A percentile compares a stretch with the other conserved stretches of the same genome.
Evolutionary conservation across 2,329 filamentous ascomycete species (phyloP).

Genomic region (Venturia effusa): DNA sequence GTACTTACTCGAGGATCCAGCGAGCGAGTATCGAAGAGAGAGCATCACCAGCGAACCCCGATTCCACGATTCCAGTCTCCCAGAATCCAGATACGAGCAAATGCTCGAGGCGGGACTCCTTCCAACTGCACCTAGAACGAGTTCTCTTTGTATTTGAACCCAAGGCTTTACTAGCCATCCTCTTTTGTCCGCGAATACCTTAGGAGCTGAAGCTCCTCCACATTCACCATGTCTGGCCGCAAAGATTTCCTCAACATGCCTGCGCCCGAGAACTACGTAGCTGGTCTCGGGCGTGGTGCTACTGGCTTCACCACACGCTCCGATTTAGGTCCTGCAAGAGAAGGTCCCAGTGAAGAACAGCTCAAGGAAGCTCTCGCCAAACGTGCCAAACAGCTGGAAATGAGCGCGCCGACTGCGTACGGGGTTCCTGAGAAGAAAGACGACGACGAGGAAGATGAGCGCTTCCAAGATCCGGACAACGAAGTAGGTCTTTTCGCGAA

Average conservation of each 20-base stretch:
- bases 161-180: not conserved
- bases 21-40: not conserved
- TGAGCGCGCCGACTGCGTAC: slow-evolving; percentile 60
- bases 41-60: not conserved
- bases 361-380: slow-evolving; percentile 97
- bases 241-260: slow-evolving; percentile 86
- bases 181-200: not conserved
- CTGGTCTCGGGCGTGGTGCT: slow-evolving; percentile 91
- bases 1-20: too few relatives aligned
- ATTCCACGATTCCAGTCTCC: not conserved
- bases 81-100: not conserved
- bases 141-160: not conserved
- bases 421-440: slow-evolving; percentile 60
- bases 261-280: slow-evolving; percentile 57
- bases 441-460: slow-evolving; percentile 62
- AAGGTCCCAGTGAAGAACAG: slow-evolving; percentile 93
- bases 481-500: slow-evolving; percentile 92
- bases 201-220: not conserved
- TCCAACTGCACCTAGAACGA: not conserved
- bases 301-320: slow-evolving; percentile 97
- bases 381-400: slow-evolving; percentile 71
- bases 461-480: slow-evolving; percentile 94
- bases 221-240: slow-evolving; percentile 43
- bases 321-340: slow-evolving; percentile 86
- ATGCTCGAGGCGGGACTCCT: not conserved